These are phyloP conservation scores for Lyophyllum shimeji DNA, from an alignment of 768 basidiomycete genomes.

Conservation along the genomic window DNA sequence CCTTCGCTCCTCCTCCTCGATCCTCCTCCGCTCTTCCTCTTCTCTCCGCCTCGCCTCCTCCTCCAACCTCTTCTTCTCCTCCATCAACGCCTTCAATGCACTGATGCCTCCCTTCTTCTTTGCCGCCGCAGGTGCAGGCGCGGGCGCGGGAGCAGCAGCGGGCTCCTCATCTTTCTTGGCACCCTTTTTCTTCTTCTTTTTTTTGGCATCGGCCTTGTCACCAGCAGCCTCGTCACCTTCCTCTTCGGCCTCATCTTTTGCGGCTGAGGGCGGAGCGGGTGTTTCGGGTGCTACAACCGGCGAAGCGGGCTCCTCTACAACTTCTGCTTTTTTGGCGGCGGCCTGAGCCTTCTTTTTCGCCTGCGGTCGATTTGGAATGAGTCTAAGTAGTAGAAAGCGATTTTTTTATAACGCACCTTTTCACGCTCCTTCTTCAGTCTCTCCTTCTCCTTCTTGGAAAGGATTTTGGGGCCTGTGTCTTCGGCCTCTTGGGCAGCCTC, in stretches of 20 bases:
- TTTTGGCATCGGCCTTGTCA: conserved; percentile 60
- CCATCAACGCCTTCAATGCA: conserved; percentile 88
- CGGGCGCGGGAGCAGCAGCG: conserved; percentile 33
- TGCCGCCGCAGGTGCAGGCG: conserved; percentile 37
- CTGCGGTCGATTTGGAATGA: conserved; percentile 41
- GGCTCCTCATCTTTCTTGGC: conserved; percentile 58
- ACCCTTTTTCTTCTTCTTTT: conserved; percentile 90
- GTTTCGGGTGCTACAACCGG: conserved; percentile 28
- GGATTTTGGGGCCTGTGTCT: conserved; percentile 60
- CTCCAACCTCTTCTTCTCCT: conserved; percentile 85
- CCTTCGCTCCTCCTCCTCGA: conserved; percentile 86
- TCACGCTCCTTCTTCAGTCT: conserved; percentile 95
- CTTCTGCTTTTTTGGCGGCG: conserved; percentile 71
- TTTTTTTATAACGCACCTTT: conserved; percentile 58
- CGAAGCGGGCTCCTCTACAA: conserved; percentile 25
- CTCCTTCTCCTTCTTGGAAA: conserved; percentile 97
- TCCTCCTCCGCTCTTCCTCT: conserved; percentile 77
- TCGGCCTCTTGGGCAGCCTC: conserved; percentile 54
- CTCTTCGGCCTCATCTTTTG: conserved; percentile 60
- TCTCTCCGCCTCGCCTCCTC: conserved; percentile 73
- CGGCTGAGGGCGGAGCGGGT: conserved; percentile 28
- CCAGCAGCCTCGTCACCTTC: conserved; percentile 60
- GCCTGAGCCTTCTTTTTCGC: conserved; percentile 95
- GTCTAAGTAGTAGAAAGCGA: conserved; percentile 6
- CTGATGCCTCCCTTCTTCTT: conserved; percentile 83